Percentiles rank a stretch among this genome's conserved stretches.
These are phyloP conservation scores for Ramaria sp. DNA, from an alignment of 768 basidiomycete species.

Conservation along the genomic window DNA sequence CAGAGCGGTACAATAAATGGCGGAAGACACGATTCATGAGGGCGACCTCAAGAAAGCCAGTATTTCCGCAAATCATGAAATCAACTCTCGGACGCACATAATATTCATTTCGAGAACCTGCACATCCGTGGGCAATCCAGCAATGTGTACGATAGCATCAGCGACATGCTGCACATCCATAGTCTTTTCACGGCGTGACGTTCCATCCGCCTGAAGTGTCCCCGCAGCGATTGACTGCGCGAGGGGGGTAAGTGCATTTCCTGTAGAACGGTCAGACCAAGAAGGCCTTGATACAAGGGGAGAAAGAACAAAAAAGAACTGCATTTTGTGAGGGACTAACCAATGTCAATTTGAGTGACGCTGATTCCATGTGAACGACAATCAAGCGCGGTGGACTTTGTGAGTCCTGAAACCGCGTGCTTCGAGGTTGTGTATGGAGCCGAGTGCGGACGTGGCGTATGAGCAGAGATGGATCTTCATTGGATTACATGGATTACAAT, in stretches of 20 bases:
- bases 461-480: slow-evolving; percentile 58
- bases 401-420: slow-evolving; percentile 69
- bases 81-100: slow-evolving; percentile 42
- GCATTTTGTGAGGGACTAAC: slow-evolving; percentile 20
- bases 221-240: slow-evolving; percentile 36
- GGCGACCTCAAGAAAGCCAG: not conserved
- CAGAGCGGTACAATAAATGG: not conserved
- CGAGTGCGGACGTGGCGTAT: slow-evolving; percentile 54
- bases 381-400: slow-evolving; percentile 68
- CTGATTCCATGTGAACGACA: slow-evolving; percentile 66
- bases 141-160: slow-evolving; percentile 59
- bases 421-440: slow-evolving; percentile 68
- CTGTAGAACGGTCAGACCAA: slow-evolving; percentile 22
- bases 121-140: slow-evolving; percentile 54
- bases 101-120: slow-evolving; percentile 64
- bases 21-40: not conserved
- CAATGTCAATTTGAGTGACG: slow-evolving; percentile 76
- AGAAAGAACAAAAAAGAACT: not conserved
- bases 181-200: slow-evolving; percentile 39
- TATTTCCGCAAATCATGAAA: not conserved
- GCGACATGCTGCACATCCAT: slow-evolving; percentile 70
- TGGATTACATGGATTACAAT: too few relatives aligned
- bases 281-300: not conserved
- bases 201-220: slow-evolving; percentile 61
- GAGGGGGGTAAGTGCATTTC: slow-evolving; percentile 63